These are phyloP conservation scores for Aureobasidium sp. DNA, from an alignment of 2,329 filamentous ascomycete species.

Conservation along the genomic window DNA sequence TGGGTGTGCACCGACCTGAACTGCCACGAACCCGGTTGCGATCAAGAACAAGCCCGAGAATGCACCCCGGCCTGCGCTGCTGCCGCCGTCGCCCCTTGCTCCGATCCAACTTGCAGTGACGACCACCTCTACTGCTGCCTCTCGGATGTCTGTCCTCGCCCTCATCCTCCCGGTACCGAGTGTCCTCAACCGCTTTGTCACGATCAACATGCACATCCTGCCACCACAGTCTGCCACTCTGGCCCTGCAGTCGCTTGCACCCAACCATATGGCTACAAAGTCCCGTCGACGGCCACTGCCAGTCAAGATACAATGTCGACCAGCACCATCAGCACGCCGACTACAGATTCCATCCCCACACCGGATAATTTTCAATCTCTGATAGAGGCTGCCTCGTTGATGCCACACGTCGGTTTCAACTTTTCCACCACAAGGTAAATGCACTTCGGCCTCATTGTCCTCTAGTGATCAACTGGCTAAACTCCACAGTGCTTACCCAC, in stretches of 20 bases:
- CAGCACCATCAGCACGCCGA: slow-evolving; percentile 14
- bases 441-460: too few species aligned
- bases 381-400: slow-evolving; percentile 7
- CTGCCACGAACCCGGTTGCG: slow-evolving; percentile 5
- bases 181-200: neutral
- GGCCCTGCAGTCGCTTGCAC: neutral
- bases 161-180: neutral
- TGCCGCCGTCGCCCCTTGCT: neutral
- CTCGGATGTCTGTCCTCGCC: slow-evolving; percentile 10
- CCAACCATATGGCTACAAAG: neutral
- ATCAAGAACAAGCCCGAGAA: slow-evolving; percentile 9
- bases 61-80: slow-evolving; percentile 10
- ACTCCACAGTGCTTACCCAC: neutral
- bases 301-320: slow-evolving; percentile 6
- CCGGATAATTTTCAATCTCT: slow-evolving; percentile 10
- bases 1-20: neutral
- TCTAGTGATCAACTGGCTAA: neutral
- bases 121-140: slow-evolving; percentile 9
- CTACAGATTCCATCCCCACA: slow-evolving; percentile 4
- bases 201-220: neutral
- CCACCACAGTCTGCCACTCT: neutral
- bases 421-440: neutral
- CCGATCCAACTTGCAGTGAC: neutral
- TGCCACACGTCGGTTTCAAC: neutral
- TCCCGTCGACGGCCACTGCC: neutral